Evolutionary conservation across 306 rosid genomes (phyloP), one percentile per base, ranked within the genome.

Genomic region (Purshia tridentata): DNA sequence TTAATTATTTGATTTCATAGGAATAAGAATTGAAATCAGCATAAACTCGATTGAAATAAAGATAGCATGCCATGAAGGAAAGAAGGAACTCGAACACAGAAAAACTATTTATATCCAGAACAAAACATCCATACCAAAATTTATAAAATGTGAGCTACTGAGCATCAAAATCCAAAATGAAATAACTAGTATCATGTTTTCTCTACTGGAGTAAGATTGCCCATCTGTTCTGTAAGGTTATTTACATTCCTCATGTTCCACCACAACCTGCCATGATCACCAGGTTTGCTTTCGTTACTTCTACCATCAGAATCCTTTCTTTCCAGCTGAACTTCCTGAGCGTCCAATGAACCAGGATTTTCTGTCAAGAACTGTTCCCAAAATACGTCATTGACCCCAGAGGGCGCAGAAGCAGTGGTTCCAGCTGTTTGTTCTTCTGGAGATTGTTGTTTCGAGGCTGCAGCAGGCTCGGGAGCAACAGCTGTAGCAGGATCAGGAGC

Each of bases 351-450:
- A 67, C 89, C 97, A 23, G 97, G 93, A 84, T 86, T 83, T 86
- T 93, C 98, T 1, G 92, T 89, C 88, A 93, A 88, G 80, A 88
- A 91, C 67, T 85, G 92, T 70, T 91, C 88, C 97, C 98, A 93
- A 70, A 91, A 93, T 19, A 77, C 49, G 18, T 89, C 96, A 82
- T 89, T 93, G 49, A 69, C 86, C 60, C 93, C 90, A 4, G 86
- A 74, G 29, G 83, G 61, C 44, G 62, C 76, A 9, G 79, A 47
- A 37, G 70, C 16, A 41, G 82, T 54, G 46, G 75, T 41, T 65
- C 40, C 87, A 19, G 48, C 72, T 20, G 70, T 80, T 68, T 73
- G 82, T 68, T 81, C 90, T 65, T 72, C 66, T 6, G 82, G 67
- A 56, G 84, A 7, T 77, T 68, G 80, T 66, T 85, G 86, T 53